Evolutionary conservation across 495 filamentous ascomycete species (phyloP).

Genomic region (Bryoglossum gracile): DNA sequence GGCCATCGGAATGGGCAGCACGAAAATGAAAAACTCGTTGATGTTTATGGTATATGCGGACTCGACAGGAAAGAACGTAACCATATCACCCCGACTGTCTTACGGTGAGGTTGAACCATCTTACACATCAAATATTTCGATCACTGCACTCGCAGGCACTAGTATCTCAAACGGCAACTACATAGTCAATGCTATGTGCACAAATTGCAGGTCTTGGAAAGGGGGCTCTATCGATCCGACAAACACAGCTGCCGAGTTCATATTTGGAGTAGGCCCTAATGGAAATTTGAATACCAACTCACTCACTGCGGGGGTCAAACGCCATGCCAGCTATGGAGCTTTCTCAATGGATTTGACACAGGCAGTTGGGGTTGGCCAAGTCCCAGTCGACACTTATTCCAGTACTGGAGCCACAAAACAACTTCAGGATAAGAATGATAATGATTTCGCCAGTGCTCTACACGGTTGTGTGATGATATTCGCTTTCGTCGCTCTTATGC

Average conservation of each 20-base stretch:
- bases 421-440: constrained; percentile 19
- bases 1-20: constrained; percentile 44
- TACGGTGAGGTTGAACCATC: constrained; percentile 42
- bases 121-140: constrained; percentile 31
- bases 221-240: constrained; percentile 32
- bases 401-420: constrained; percentile 18
- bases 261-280: constrained; percentile 49
- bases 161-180: constrained; percentile 35
- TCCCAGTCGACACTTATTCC: constrained; percentile 23
- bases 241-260: constrained; percentile 37
- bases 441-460: constrained; percentile 30
- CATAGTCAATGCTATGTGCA: constrained; percentile 41
- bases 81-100: constrained; percentile 40
- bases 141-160: constrained; percentile 37
- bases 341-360: constrained; percentile 47
- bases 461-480: constrained; percentile 49
- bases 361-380: constrained; percentile 35
- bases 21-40: constrained; percentile 42
- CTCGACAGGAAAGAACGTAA: constrained; percentile 37
- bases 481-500: constrained; percentile 45
- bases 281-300: constrained; percentile 33
- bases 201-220: constrained; percentile 40
- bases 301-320: constrained; percentile 34
- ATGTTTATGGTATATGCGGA: constrained; percentile 46
- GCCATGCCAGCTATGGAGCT: constrained; percentile 47